A percentile compares a stretch with the other conserved stretches of the same genome.
phyloP scores from a whole-genome alignment of 2,329 filamentous ascomycete genomes.

The Teratosphaeria pseudoeucalypti region DNA sequence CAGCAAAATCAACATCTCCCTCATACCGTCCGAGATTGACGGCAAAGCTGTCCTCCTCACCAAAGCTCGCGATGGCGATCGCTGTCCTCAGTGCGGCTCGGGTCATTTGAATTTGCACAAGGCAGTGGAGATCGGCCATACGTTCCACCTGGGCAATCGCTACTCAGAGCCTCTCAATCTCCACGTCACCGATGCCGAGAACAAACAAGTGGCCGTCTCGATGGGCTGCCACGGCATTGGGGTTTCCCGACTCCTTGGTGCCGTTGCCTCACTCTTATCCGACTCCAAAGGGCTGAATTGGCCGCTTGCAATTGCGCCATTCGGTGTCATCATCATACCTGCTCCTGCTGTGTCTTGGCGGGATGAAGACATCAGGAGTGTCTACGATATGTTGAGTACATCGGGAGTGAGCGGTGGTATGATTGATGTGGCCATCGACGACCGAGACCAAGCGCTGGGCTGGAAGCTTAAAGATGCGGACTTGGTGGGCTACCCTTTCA shows the following conservation, averaged over 20 bases:
- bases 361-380: slow-evolving; percentile 14
- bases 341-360: not conserved
- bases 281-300: slow-evolving; percentile 72
- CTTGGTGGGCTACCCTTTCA: slow-evolving; percentile 74
- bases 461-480: slow-evolving; percentile 92
- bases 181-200: slow-evolving; percentile 37
- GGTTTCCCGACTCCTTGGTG: slow-evolving; percentile 79
- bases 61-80: slow-evolving; percentile 55
- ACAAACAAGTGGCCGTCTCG: slow-evolving; percentile 50
- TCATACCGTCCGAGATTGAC: slow-evolving; percentile 2
- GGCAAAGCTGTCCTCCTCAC: slow-evolving; percentile 49
- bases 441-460: slow-evolving; percentile 52
- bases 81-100: slow-evolving; percentile 57
- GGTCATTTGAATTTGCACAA: slow-evolving; percentile 56
- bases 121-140: slow-evolving; percentile 86
- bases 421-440: slow-evolving; percentile 61
- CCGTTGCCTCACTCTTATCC: slow-evolving; percentile 65
- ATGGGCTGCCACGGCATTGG: slow-evolving; percentile 98
- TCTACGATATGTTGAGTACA: slow-evolving; percentile 52
- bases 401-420: slow-evolving; percentile 1
- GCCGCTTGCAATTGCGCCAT: slow-evolving; percentile 80
- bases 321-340: slow-evolving; percentile 56
- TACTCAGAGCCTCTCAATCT: slow-evolving; percentile 71
- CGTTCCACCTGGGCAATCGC: slow-evolving; percentile 82
- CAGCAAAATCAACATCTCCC: not conserved